phyloP scores from a whole-genome alignment of 2,329 filamentous ascomycete species.

The Claviceps lovelessii region DNA sequence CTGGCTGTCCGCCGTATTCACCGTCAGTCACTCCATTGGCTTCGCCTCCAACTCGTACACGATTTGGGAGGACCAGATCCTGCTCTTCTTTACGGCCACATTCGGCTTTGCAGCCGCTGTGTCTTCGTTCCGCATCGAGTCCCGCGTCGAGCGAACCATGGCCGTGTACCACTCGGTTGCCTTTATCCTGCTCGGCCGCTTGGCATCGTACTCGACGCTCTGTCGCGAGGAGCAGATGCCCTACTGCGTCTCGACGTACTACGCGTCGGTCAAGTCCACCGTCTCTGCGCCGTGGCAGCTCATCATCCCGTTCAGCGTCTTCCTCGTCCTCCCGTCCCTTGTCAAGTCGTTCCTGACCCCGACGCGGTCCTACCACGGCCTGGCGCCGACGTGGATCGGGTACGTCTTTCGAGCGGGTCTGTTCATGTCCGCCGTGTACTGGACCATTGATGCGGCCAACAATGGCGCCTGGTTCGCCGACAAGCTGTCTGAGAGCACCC shows the following conservation, averaged over 20 bases:
- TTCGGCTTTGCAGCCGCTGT: conserved; percentile 67
- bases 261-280: conserved; percentile 78
- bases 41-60: conserved; percentile 98
- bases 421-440: conserved; percentile 64
- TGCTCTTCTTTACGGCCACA: conserved; percentile 78
- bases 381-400: conserved; percentile 72
- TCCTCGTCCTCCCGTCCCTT: conserved; percentile 56
- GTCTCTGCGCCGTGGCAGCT: conserved; percentile 89
- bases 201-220: conserved; percentile 77
- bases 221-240: conserved; percentile 99
- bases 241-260: conserved; percentile 89
- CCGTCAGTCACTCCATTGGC: conserved; percentile 74
- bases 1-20: conserved; percentile 70
- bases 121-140: conserved; percentile 59
- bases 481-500: conserved; percentile 35
- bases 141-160: conserved; percentile 52
- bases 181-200: conserved; percentile 64
- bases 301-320: conserved; percentile 60
- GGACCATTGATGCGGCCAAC: conserved; percentile 79
- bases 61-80: conserved; percentile 94
- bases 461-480: conserved; percentile 65
- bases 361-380: conserved; percentile 78
- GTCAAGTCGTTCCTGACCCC: conserved; percentile 66
- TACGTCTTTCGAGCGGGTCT: conserved; percentile 65
- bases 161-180: conserved; percentile 73